Evolutionary conservation across 495 filamentous ascomycete species (phyloP).

Genomic region (Daldinia vernicosa): DNA sequence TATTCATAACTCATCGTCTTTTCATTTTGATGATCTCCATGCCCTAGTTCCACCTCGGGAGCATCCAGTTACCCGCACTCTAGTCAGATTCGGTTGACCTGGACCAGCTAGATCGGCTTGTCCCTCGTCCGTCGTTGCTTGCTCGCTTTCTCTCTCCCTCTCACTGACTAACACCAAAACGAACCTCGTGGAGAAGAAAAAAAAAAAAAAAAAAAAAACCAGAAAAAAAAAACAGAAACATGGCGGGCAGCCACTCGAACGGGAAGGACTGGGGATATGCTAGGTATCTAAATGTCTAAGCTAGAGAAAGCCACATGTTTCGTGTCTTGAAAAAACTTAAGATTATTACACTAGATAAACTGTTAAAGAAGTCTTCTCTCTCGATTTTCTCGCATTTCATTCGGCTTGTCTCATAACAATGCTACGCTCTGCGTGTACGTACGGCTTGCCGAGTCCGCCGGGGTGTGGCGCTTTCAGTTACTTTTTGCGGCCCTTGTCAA

Average conservation of each 20-base stretch:
- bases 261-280: slow-evolving; percentile 12
- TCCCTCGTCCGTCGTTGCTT: slow-evolving; percentile 18
- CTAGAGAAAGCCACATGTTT: slow-evolving; percentile 28
- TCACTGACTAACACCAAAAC: slow-evolving; percentile 41
- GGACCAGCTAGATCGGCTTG: slow-evolving; percentile 37
- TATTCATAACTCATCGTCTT: slow-evolving; percentile 30
- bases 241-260: slow-evolving; percentile 26
- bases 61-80: slow-evolving; percentile 45
- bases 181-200: slow-evolving; percentile 20
- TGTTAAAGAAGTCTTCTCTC: slow-evolving; percentile 19
- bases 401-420: slow-evolving; percentile 41
- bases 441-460: slow-evolving; percentile 43
- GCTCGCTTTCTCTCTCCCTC: slow-evolving; percentile 18
- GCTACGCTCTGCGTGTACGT: slow-evolving; percentile 35
- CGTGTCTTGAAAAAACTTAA: slow-evolving; percentile 29
- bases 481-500: slow-evolving; percentile 42
- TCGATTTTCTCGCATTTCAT: slow-evolving; percentile 36
- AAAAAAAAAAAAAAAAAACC: slow-evolving; percentile 25
- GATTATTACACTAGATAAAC: slow-evolving; percentile 17
- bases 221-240: slow-evolving; percentile 22
- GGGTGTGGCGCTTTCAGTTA: slow-evolving; percentile 38
- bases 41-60: slow-evolving; percentile 44
- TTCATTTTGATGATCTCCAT: slow-evolving; percentile 42
- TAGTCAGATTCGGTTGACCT: slow-evolving; percentile 45
- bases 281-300: slow-evolving; percentile 10